Percentiles rank a stretch among this genome's conserved stretches.
These are phyloP conservation scores for Platismatia glauca DNA, from an alignment of 495 filamentous ascomycete species.

Conservation along the genomic window DNA sequence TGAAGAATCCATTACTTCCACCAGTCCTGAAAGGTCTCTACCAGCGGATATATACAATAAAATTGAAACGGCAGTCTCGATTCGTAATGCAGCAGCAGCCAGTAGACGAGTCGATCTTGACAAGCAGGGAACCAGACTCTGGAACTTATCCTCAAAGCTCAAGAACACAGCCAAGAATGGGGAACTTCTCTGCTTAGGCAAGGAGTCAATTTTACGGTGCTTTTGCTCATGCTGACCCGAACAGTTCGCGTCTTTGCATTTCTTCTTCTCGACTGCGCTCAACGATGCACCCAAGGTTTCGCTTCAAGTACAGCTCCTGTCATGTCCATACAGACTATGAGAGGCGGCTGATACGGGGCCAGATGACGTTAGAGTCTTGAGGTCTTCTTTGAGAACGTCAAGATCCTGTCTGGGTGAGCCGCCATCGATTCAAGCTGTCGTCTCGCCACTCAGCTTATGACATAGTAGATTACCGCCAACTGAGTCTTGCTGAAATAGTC, in stretches of 20 bases:
- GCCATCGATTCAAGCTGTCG: neutral
- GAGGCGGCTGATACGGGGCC: neutral
- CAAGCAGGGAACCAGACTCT: constrained; percentile 45
- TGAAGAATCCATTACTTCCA: constrained; percentile 22
- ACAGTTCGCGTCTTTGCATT: constrained; percentile 60
- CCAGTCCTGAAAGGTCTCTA: constrained; percentile 4
- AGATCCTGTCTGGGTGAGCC: constrained; percentile 55
- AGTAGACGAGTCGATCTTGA: constrained; percentile 38
- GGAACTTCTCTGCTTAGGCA: constrained; percentile 24
- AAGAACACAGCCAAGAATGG: constrained; percentile 21
- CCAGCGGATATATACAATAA: constrained; percentile 7
- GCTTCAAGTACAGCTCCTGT: constrained; percentile 8
- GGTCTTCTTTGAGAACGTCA: constrained; percentile 56
- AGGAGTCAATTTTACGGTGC: neutral
- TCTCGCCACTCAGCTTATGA: constrained; percentile 20
- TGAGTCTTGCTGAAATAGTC: constrained; percentile 48
- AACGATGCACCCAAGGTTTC: constrained; percentile 23
- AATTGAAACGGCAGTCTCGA: constrained; percentile 14
- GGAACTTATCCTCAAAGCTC: constrained; percentile 58
- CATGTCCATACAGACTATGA: neutral
- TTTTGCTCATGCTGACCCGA: constrained; percentile 3
- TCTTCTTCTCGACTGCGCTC: constrained; percentile 55
- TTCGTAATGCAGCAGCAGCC: constrained; percentile 4
- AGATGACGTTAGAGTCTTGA: constrained; percentile 51
- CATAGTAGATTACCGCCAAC: constrained; percentile 39